Base-by-base conservation (phyloP, 2,329 filamentous ascomycete species). In the Huntiella abstrusa region DNA sequence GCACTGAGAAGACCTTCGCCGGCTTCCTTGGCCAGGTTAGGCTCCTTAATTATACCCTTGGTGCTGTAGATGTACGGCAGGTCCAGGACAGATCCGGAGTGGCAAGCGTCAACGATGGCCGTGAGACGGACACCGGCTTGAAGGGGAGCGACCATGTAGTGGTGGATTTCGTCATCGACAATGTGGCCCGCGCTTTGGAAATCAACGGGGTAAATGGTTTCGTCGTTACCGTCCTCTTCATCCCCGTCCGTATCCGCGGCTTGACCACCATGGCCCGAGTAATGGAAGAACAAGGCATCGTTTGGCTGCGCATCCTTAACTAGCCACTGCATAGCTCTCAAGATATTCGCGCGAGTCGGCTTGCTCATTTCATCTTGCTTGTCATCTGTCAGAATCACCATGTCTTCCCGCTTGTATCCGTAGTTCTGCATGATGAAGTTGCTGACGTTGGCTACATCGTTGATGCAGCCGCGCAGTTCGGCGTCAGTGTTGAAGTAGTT, bases 81-180 rank as follows among this genome's bases (percentile, higher is more conserved):
- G 56, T 86, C 81, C 60, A 86, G 68, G 36, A 77, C 79, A 3
- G 81, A 83, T 36, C 81, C 81, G 0, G 80, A 85, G 62, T 86
- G 81, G 61, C 81, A 86, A 4, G 78, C 83, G 61, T 86, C 81
- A 60, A 86, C 86, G 57, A 86, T 85, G 56, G 80, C 80, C 1
- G 81, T 86, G 48, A 85, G 64, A 65, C 88, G 80, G 28, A 95
- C 88, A 56, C 91, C 91, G 2, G 84, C 72, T 54, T 76, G 72
- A 11, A 98, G 69, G 3, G 83, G 71, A 45, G 68, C 69, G 39
- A 98, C 88, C 64, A 87, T 78, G 55, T 79, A 76, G 54, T 70
- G 67, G 60, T 88, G 81, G 64, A 85, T 82, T 59, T 85, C 77
- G 55, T 86, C 81, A 56, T 86, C 81, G 48, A 82, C 74, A 50